Conservation (phyloP, 2,329 filamentous ascomycete genomes). For the Leptographium lundbergii region DNA sequence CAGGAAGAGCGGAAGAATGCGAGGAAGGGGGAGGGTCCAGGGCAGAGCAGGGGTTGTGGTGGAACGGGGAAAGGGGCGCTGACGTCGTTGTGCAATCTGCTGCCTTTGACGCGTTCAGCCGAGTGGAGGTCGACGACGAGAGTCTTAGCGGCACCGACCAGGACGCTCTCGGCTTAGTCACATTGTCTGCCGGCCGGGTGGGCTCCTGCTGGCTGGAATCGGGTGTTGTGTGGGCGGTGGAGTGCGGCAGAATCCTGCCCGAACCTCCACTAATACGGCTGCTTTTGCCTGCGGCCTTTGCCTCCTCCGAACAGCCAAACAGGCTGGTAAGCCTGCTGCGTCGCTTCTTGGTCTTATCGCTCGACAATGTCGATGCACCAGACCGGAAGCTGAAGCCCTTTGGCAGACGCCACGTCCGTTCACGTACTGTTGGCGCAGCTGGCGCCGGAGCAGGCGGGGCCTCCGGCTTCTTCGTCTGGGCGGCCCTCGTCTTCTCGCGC, state of each 20-base stretch:
- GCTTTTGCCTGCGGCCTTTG: too few relatives aligned
- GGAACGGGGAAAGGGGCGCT: neutral
- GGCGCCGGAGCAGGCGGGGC: neutral
- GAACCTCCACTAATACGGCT: neutral
- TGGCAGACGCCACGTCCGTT: constrained; percentile 8
- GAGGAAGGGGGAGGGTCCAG: neutral
- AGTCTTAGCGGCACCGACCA: constrained; percentile 7
- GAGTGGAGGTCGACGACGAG: neutral
- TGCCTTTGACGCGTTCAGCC: neutral
- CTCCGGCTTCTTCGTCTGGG: too few relatives aligned
- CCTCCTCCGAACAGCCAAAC: neutral
- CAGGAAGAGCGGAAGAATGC: neutral
- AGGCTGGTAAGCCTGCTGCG: neutral
- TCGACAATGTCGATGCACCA: too few relatives aligned
- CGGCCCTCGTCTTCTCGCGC: neutral
- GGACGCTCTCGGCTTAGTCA: constrained; percentile 8
- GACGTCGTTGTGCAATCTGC: neutral
- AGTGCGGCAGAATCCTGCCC: neutral
- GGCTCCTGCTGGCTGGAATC: neutral
- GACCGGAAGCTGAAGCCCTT: constrained; percentile 6
- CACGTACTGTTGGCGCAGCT: neutral
- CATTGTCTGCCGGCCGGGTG: neutral
- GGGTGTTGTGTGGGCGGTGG: constrained; percentile 3
- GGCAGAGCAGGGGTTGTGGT: neutral
- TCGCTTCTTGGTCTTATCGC: neutral